Evolutionary conservation across 257 asterid species (phyloP), one percentile per base, ranked within the genome.

Genomic region (Oldenlandia corymbosa): DNA sequence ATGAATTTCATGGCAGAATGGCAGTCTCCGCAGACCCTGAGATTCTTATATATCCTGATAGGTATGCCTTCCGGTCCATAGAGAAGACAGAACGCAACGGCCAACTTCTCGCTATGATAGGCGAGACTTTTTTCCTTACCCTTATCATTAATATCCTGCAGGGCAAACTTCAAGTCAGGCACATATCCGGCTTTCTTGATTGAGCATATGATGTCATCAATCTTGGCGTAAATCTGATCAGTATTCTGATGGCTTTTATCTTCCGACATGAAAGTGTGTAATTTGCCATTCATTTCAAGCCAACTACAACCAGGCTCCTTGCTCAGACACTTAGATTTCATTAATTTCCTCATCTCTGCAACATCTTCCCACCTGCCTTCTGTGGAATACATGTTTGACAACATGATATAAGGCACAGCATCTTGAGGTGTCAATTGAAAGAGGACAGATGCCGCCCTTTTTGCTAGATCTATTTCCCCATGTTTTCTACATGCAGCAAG

Each of bases 81-180:
- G 36, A 90, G 82, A 56, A 90, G 65, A 26, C 80, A 88, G 24
- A 80, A 87, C 16, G 95, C 95, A 63, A 87, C 77, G 1, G 96
- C 95, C 85, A 87, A 49, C 80, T 90, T 90, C 81, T 90, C 96
- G 23, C 94, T 75, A 45, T 88, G 97, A 73, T 78, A 78, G n/a
- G 82, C 83, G 18, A 90, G 89, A 18, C 76, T 79, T 7, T 24
- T 58, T 27, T 45, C 80, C 73, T 83, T 84, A 0, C 75, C 81
- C 75, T 91, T 95, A 42, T 91, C 95, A 31, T 83, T 79, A 28
- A 88, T 55, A 58, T 91, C 96, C 64, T 78, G 97, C 57, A 91
- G 89, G 14, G 89, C 77, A 59, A 79, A 81, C 16, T 45, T 80
- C 78, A 66, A 58, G 60, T 90, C 96, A 0, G 95, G 88, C 20